Conservation (phyloP, 371 early-diverging fungal species). For the Capniomyces stellatus region DNA sequence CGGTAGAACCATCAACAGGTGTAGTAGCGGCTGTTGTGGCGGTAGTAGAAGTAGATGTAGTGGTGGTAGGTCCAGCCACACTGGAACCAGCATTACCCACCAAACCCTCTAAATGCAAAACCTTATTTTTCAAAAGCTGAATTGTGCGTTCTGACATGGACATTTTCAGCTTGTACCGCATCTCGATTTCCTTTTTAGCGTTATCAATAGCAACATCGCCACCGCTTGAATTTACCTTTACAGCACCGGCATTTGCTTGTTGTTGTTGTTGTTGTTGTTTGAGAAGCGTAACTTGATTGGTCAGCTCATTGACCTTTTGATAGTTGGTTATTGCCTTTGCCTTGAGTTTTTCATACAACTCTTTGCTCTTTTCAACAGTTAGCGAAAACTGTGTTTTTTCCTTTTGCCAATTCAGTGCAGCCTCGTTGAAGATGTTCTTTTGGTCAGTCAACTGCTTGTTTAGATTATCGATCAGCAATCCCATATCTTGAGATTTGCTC, state of each 20-base stretch:
- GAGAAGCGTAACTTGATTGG: not conserved
- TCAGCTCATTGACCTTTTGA: not conserved
- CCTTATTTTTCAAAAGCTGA: not conserved
- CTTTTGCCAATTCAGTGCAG: not conserved
- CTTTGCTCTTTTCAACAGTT: not conserved
- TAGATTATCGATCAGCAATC: too few species aligned
- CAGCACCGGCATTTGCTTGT: not conserved
- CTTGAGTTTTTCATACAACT: conserved; percentile 3
- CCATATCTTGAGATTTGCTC: too few species aligned
- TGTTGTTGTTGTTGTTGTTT: not conserved
- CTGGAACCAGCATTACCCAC: too few species aligned
- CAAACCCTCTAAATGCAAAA: too few species aligned
- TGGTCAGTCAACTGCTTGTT: too few species aligned
- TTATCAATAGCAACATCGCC: not conserved
- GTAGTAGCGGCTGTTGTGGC: too few species aligned
- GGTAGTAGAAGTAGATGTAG: too few species aligned
- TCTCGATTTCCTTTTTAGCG: not conserved
- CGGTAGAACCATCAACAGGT: too few species aligned
- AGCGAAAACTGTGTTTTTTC: not conserved
- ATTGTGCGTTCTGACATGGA: not conserved
- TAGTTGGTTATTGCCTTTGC: not conserved
- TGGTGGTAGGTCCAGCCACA: too few species aligned
- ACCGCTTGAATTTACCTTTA: not conserved
- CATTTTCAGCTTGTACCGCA: conserved; percentile 1
- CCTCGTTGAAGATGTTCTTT: not conserved